Percentiles rank a stretch among this genome's conserved stretches.
These are phyloP conservation scores for Coemansia sp. DNA, from an alignment of 192 early-diverging fungal species.

Conservation along the genomic window DNA sequence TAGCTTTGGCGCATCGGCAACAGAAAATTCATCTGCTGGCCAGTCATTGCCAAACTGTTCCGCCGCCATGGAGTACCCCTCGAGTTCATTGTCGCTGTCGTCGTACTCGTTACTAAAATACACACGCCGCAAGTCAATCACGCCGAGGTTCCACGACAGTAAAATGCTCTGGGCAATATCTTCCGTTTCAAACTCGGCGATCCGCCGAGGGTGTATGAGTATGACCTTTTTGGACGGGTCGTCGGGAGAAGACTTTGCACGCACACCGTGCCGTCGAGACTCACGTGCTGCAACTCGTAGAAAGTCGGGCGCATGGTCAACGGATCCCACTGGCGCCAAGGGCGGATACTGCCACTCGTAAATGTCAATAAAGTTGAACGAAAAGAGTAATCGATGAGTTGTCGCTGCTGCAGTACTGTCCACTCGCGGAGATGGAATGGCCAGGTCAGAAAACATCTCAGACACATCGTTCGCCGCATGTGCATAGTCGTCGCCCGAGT, in stretches of 20 bases:
- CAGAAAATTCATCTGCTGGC: neutral
- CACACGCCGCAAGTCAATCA: constrained; percentile 51
- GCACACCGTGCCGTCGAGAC: constrained; percentile 29
- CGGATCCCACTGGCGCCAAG: constrained; percentile 16
- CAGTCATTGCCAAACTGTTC: constrained; percentile 1
- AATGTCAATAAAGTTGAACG: constrained; percentile 48
- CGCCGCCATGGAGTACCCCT: neutral
- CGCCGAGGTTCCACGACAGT: constrained; percentile 40
- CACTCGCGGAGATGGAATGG: neutral
- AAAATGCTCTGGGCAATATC: constrained; percentile 41
- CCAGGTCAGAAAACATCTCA: constrained; percentile 25
- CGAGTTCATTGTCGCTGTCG: constrained; percentile 10
- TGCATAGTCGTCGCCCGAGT: neutral
- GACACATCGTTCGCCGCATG: constrained; percentile 4
- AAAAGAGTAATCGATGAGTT: constrained; percentile 14
- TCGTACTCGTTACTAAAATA: constrained; percentile 40
- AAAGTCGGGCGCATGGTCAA: constrained; percentile 35
- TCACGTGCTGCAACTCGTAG: constrained; percentile 45
- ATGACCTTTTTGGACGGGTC: constrained; percentile 39
- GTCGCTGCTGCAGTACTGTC: neutral
- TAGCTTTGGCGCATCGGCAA: neutral
- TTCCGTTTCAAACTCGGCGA: constrained; percentile 19
- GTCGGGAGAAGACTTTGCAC: constrained; percentile 24
- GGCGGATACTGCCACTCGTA: constrained; percentile 52
- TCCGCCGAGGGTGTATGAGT: constrained; percentile 22